Evolutionary conservation across 805 yeast genomes (phyloP).

Genomic region (Torulaspora quercuum): DNA sequence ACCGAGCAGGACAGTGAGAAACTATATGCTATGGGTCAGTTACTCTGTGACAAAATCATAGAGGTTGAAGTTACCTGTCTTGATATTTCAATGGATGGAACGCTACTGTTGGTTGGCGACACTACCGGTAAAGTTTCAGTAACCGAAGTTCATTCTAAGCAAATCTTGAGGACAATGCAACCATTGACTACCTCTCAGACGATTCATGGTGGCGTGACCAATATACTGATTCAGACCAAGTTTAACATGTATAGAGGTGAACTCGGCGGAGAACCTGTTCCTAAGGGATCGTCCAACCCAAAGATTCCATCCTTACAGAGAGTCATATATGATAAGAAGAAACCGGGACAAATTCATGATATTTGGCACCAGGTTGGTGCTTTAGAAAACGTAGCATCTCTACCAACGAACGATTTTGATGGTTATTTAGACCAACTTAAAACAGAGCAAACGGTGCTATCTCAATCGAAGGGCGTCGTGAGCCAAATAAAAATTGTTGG

Average conservation of each 20-base stretch:
- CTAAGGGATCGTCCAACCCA: conserved; percentile 5
- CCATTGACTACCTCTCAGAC: conserved; percentile 29
- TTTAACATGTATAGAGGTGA: conserved; percentile 2
- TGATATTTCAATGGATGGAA: conserved; percentile 69
- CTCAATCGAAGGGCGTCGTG: conserved; percentile 35
- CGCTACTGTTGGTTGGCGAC: conserved; percentile 70
- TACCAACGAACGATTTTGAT: conserved; percentile 40
- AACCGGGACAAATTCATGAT: conserved; percentile 42
- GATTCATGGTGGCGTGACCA: conserved; percentile 29
- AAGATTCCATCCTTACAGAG: conserved; percentile 66
- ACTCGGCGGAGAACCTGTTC: conserved; percentile 1
- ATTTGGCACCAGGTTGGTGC: conserved; percentile 37
- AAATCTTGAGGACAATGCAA: conserved; percentile 54
- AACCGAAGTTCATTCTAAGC: conserved; percentile 68
- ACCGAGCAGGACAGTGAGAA: conserved; percentile 19
- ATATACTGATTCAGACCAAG: conserved; percentile 20
- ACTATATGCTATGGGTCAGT: conserved; percentile 28
- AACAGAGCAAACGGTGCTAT: conserved; percentile 51
- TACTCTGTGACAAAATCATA: conserved; percentile 24
- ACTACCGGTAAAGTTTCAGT: conserved; percentile 61
- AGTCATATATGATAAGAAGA: conserved; percentile 44
- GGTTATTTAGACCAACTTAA: conserved; percentile 48
- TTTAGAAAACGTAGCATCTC: conserved; percentile 19
- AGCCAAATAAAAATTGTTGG: conserved; percentile 38
- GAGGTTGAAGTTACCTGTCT: conserved; percentile 48